Evolutionary conservation across 2,329 filamentous ascomycete species (phyloP).

Genomic region (Ascochyta rabiei): DNA sequence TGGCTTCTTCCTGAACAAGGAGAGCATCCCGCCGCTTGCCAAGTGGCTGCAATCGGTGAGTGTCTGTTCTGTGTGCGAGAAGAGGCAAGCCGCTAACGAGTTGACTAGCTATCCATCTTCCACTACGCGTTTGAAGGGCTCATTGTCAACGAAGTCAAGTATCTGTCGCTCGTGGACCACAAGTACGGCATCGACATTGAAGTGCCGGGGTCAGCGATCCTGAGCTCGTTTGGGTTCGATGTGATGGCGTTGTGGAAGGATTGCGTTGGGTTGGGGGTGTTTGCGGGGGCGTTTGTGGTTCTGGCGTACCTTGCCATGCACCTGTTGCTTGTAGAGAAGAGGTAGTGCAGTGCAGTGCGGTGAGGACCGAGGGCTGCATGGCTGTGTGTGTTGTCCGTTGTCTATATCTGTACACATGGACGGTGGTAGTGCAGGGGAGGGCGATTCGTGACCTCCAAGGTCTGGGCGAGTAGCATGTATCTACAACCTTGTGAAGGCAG

Average conservation of each 20-base stretch:
- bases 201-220: conserved; percentile 89
- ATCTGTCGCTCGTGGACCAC: conserved; percentile 86
- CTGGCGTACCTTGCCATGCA: conserved; percentile 94
- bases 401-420: too few relatives aligned
- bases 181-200: conserved; percentile 97
- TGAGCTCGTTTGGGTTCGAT: conserved; percentile 94
- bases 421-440: conserved; percentile 2
- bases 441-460: background rate
- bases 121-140: conserved; percentile 96
- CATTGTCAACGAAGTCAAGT: conserved; percentile 95
- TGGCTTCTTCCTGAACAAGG: conserved; percentile 90
- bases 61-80: conserved; percentile 15
- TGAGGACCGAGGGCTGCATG: background rate
- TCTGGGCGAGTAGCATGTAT: conserved; percentile 3
- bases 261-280: conserved; percentile 78
- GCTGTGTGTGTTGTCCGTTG: too few relatives aligned
- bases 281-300: conserved; percentile 82
- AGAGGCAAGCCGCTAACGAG: background rate
- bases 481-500: background rate
- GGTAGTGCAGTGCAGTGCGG: conserved; percentile 53
- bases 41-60: conserved; percentile 84
- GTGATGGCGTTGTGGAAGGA: conserved; percentile 86
- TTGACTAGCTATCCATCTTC: conserved; percentile 80
- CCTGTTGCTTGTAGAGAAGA: conserved; percentile 86
- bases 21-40: conserved; percentile 84